Percentiles rank a stretch among this genome's conserved stretches.
Evolutionary conservation across 164 flowering plant genomes (phyloP).

Genomic region (Umbellularia californica): DNA sequence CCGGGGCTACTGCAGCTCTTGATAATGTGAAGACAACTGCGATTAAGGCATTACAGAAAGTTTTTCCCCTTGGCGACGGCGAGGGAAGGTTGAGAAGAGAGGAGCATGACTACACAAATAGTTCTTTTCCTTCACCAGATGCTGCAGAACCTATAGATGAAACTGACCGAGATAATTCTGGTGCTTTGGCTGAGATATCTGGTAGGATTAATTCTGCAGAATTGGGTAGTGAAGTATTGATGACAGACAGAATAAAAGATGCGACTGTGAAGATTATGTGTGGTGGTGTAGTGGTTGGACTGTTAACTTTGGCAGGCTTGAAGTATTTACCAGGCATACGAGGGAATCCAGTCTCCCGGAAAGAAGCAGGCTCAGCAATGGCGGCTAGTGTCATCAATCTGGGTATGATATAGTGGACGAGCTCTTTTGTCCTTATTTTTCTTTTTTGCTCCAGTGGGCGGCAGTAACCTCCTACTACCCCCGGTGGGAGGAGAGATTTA

Average conservation of each 20-base stretch:
- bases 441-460: not conserved
- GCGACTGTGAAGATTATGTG: slow-evolving; percentile 69
- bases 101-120: slow-evolving; percentile 28
- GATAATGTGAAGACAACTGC: slow-evolving; percentile 79
- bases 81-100: slow-evolving; percentile 30
- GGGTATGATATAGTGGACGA: slow-evolving; percentile 49
- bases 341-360: slow-evolving; percentile 23
- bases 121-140: slow-evolving; percentile 22
- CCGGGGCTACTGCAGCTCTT: slow-evolving; percentile 83
- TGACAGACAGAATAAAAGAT: slow-evolving; percentile 66
- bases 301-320: slow-evolving; percentile 56
- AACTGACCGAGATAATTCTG: slow-evolving; percentile 26
- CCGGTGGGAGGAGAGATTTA: no score
- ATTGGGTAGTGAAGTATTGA: slow-evolving; percentile 37
- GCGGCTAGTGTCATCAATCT: slow-evolving; percentile 54
- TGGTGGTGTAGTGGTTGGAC: slow-evolving; percentile 71
- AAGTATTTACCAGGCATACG: slow-evolving; percentile 48
- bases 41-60: slow-evolving; percentile 75
- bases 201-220: slow-evolving; percentile 27
- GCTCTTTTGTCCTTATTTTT: not conserved
- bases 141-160: slow-evolving; percentile 21
- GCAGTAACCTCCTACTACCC: no score
- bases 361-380: slow-evolving; percentile 44
- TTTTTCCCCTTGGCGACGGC: slow-evolving; percentile 53
- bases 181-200: slow-evolving; percentile 22